phyloP scores from a whole-genome alignment of 176 grass and related monocot species.

The Typha latifolia region DNA sequence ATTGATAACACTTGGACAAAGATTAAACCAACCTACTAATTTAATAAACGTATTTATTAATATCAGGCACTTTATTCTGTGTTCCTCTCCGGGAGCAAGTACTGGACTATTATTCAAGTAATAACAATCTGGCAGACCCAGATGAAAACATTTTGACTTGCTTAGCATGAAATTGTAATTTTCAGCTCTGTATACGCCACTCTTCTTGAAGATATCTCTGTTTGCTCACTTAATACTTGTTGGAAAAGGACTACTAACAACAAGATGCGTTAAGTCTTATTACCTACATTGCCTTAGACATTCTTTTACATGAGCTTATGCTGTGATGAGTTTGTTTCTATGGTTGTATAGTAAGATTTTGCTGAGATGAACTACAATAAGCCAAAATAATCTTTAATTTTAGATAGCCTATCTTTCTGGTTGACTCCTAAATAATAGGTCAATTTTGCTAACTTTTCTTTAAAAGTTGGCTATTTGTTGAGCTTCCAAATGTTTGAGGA shows the following conservation, averaged over 20 bases:
- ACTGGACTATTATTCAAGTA: conserved; percentile 68
- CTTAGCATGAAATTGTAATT: conserved; percentile 22
- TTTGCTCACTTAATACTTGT: background rate
- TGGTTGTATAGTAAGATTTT: too few relatives aligned
- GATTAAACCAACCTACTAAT: background rate
- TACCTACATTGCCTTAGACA: too few relatives aligned
- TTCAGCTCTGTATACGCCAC: background rate
- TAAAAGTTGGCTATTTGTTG: background rate
- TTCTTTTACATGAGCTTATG: too few relatives aligned
- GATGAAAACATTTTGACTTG: conserved; percentile 94
- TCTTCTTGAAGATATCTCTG: background rate
- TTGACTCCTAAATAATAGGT: too few relatives aligned
- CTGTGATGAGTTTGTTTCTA: too few relatives aligned
- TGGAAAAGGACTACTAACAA: background rate
- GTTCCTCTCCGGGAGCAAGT: conserved; percentile 81
- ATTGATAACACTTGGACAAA: too few relatives aligned
- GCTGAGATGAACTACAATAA: too few relatives aligned
- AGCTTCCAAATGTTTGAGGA: background rate
- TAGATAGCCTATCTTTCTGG: too few relatives aligned
- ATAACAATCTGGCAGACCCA: conserved; percentile 53
- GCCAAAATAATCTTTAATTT: too few relatives aligned
- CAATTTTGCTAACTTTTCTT: background rate
- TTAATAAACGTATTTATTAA: background rate
- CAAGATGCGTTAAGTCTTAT: too few relatives aligned
- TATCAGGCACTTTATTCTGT: conserved; percentile 91